Conservation (phyloP, 768 basidiomycete species). For the Termitomyces sp. region DNA sequence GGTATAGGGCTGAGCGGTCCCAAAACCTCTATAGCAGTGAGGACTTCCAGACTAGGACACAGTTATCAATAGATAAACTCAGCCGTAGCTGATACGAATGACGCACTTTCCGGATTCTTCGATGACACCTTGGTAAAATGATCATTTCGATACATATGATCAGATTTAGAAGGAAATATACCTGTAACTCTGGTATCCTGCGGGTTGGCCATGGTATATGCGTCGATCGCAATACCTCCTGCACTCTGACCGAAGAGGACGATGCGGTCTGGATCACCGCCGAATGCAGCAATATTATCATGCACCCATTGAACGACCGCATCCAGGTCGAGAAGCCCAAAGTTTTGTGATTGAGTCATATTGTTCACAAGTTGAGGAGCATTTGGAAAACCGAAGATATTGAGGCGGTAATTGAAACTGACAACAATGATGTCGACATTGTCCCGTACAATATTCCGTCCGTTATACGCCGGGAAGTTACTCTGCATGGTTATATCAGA, state of each 20-base stretch:
- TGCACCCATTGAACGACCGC: constrained; percentile 44
- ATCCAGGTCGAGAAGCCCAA: constrained; percentile 27
- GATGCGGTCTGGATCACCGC: constrained; percentile 35
- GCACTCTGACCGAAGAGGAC: constrained; percentile 34
- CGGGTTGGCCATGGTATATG: constrained; percentile 20
- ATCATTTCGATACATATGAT: background rate
- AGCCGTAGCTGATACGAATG: background rate
- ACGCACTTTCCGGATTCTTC: constrained; percentile 2
- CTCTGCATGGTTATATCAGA: constrained; percentile 18
- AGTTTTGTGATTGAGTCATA: background rate
- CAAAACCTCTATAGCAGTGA: background rate
- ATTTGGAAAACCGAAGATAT: no score
- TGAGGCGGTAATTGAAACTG: background rate
- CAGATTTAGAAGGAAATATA: constrained; percentile 12
- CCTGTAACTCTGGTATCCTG: constrained; percentile 23
- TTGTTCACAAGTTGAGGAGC: constrained; percentile 20
- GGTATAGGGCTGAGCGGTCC: background rate
- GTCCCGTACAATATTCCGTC: constrained; percentile 28
- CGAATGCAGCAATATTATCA: constrained; percentile 41
- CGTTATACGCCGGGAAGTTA: constrained; percentile 25
- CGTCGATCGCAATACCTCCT: constrained; percentile 27
- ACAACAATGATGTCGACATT: constrained; percentile 28
- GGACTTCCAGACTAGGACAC: background rate
- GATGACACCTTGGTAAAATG: constrained; percentile 21
- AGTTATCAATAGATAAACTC: background rate